Percentiles rank a stretch among this genome's conserved stretches.
Evolutionary conservation across 768 basidiomycete species (phyloP).

Genomic region (Cystofilobasidium bisporidii): DNA sequence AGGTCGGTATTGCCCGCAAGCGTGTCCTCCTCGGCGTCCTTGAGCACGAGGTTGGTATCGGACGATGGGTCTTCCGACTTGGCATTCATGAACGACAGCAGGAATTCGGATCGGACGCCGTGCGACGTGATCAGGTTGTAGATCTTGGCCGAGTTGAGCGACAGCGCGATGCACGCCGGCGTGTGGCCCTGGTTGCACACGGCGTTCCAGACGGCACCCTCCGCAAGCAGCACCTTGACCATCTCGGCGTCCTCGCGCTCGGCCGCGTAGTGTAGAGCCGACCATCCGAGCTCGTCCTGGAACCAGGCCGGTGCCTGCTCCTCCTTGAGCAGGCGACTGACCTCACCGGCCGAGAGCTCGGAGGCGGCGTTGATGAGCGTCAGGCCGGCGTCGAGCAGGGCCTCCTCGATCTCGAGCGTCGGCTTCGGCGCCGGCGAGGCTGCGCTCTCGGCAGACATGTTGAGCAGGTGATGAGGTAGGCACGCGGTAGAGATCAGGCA

Average conservation of each 20-base stretch:
- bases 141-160: conserved; percentile 63
- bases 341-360: conserved; percentile 11
- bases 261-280: conserved; percentile 29
- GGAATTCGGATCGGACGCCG: conserved; percentile 79
- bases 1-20: conserved; percentile 41
- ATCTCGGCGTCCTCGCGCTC: conserved; percentile 60
- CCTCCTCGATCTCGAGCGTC: background rate
- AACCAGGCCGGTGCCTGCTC: conserved; percentile 28
- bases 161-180: conserved; percentile 81
- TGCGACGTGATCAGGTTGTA: conserved; percentile 81
- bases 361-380: conserved; percentile 22
- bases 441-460: background rate
- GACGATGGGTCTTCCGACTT: conserved; percentile 50
- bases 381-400: conserved; percentile 17
- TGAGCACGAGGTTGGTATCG: conserved; percentile 38
- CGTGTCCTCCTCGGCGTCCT: conserved; percentile 34
- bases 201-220: conserved; percentile 89
- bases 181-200: conserved; percentile 72
- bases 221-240: conserved; percentile 57
- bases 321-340: conserved; percentile 19
- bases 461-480: too few relatives aligned
- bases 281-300: conserved; percentile 27
- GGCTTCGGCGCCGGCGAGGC: background rate
- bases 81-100: conserved; percentile 47
- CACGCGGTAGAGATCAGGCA: too few relatives aligned